Percentiles rank a stretch among this genome's conserved stretches.
These are phyloP conservation scores for Sphaceloma murrayae DNA, from an alignment of 2,329 filamentous ascomycete genomes.

Conservation along the genomic window DNA sequence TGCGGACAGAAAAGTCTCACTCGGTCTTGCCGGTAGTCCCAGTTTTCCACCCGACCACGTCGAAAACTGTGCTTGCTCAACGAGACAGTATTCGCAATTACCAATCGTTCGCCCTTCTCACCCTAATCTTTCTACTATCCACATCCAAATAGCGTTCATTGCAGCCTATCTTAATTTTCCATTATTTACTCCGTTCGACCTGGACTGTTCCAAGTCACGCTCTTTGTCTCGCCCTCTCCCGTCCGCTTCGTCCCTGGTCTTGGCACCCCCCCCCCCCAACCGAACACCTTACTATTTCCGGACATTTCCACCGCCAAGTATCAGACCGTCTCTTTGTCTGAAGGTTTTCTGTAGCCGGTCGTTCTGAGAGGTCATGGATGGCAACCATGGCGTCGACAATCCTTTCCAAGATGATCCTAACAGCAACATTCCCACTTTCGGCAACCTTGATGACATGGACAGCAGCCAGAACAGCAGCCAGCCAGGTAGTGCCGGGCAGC, in stretches of 20 bases:
- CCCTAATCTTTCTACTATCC: neutral
- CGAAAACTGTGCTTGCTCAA: slow-evolving; percentile 10
- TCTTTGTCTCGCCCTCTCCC: slow-evolving; percentile 7
- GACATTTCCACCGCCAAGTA: neutral
- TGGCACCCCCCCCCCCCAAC: slow-evolving; percentile 8
- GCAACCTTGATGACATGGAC: slow-evolving; percentile 12
- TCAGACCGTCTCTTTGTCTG: too few relatives aligned
- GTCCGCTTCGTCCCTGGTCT: slow-evolving; percentile 11
- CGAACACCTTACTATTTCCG: slow-evolving; percentile 12
- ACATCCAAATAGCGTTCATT: too few relatives aligned
- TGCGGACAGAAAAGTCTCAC: too few relatives aligned
- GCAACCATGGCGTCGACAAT: slow-evolving; percentile 1
- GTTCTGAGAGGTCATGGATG: slow-evolving; percentile 10
- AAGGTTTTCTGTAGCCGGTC: slow-evolving; percentile 1
- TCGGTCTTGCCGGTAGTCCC: neutral
- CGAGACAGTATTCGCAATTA: slow-evolving; percentile 7
- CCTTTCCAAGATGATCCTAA: slow-evolving; percentile 7
- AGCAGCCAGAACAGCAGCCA: slow-evolving; percentile 18
- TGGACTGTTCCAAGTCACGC: neutral
- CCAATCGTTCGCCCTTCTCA: neutral
- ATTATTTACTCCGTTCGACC: too few relatives aligned
- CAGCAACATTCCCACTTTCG: slow-evolving; percentile 4
- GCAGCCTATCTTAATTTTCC: too few relatives aligned
- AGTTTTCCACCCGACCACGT: slow-evolving; percentile 10
- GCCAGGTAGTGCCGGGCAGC: slow-evolving; percentile 16